phyloP scores from a whole-genome alignment of 768 basidiomycete species.

The Hydnum rufescens region DNA sequence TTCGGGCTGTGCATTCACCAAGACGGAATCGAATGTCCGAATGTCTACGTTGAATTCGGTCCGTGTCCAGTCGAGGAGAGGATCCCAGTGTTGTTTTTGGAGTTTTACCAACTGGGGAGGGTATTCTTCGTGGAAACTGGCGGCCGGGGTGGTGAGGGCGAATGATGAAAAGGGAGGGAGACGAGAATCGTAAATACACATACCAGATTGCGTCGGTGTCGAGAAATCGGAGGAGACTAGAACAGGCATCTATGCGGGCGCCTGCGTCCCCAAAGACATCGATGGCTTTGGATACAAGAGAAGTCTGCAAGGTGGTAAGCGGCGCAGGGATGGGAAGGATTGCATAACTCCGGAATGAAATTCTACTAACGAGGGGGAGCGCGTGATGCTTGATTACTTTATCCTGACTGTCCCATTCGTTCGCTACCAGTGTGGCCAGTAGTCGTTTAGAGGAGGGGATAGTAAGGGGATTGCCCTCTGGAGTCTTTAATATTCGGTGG shows the following conservation, averaged over 20 bases:
- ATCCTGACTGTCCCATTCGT: slow-evolving; percentile 93
- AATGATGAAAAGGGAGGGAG: neutral
- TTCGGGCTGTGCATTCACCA: slow-evolving; percentile 46
- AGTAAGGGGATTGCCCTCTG: slow-evolving; percentile 53
- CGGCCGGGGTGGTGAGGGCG: neutral
- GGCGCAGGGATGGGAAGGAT: neutral
- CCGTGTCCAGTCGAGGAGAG: slow-evolving; percentile 62
- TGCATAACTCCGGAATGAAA: neutral
- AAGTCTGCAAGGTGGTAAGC: slow-evolving; percentile 37
- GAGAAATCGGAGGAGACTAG: slow-evolving; percentile 59
- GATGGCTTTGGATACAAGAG: slow-evolving; percentile 72
- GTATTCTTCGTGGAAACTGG: slow-evolving; percentile 64
- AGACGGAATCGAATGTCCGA: slow-evolving; percentile 46
- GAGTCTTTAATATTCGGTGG: slow-evolving; percentile 71
- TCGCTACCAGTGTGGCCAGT: slow-evolving; percentile 68
- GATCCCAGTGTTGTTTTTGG: slow-evolving; percentile 75
- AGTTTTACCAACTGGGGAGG: slow-evolving; percentile 56
- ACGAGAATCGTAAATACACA: slow-evolving; percentile 9
- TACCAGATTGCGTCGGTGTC: slow-evolving; percentile 92
- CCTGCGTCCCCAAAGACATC: slow-evolving; percentile 46
- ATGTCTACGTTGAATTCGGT: slow-evolving; percentile 48
- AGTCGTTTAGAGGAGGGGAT: slow-evolving; percentile 51
- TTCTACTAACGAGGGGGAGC: slow-evolving; percentile 54
- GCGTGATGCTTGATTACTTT: slow-evolving; percentile 73
- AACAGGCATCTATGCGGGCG: slow-evolving; percentile 40